Evolutionary conservation across 2,329 filamentous ascomycete genomes (phyloP).

Genomic region (Tolypocladium nubicola): DNA sequence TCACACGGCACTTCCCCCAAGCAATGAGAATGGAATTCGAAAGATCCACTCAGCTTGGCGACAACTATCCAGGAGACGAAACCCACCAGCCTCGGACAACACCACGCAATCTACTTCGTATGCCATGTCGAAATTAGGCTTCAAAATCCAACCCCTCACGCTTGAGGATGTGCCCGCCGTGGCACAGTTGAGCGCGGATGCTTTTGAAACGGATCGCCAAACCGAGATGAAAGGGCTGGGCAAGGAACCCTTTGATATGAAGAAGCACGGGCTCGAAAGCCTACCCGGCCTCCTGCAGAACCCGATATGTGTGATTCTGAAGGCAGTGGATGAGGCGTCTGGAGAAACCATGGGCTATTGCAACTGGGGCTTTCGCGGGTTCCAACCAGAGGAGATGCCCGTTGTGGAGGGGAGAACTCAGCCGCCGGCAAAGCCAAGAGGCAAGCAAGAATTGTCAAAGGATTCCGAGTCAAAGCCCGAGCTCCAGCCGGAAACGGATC

Average conservation of each 20-base stretch:
- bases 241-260: conserved; percentile 16
- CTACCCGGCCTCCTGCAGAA: conserved; percentile 12
- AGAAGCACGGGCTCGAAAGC: conserved; percentile 11
- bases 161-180: conserved; percentile 17
- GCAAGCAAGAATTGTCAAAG: background rate
- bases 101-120: background rate
- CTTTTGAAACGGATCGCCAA: conserved; percentile 22
- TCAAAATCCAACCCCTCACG: conserved; percentile 11
- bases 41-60: background rate
- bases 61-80: background rate
- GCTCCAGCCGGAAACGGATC: conserved; percentile 8
- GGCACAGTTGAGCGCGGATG: conserved; percentile 15
- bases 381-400: conserved; percentile 13
- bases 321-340: conserved; percentile 18
- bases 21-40: background rate
- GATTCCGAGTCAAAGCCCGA: background rate
- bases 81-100: background rate
- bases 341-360: conserved; percentile 17
- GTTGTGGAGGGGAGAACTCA: conserved; percentile 6
- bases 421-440: background rate
- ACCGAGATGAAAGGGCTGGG: conserved; percentile 24
- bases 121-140: conserved; percentile 9
- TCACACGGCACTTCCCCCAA: background rate
- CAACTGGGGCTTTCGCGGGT: conserved; percentile 21
- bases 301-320: conserved; percentile 15